These are phyloP conservation scores for Helianthus tuberosus DNA, from an alignment of 129 eudicot genomes.

Conservation along the genomic window DNA sequence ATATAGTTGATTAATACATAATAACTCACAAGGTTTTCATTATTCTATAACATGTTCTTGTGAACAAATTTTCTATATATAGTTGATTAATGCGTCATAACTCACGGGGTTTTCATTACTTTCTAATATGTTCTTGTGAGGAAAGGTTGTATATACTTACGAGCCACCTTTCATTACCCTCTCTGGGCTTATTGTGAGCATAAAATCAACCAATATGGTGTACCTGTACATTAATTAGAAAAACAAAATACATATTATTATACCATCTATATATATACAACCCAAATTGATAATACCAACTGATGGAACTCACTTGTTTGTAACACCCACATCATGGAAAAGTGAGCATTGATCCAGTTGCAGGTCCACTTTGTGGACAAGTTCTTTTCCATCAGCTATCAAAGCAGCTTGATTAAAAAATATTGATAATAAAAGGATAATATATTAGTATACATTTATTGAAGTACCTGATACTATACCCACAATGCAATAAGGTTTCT, in stretches of 20 bases:
- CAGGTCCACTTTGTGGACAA: conserved; percentile 32
- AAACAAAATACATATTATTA: background rate
- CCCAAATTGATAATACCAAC: background rate
- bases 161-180: conserved; percentile 38
- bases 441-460: background rate
- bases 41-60: too few species aligned
- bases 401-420: background rate
- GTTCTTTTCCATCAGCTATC: conserved; percentile 33
- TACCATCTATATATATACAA: background rate
- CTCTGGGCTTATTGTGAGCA: conserved; percentile 16
- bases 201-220: conserved; percentile 30
- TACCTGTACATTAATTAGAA: conserved; percentile 16
- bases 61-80: too few species aligned
- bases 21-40: too few species aligned
- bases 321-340: conserved; percentile 35
- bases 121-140: background rate
- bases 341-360: conserved; percentile 26
- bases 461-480: conserved; percentile 46
- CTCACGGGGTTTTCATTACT: too few species aligned
- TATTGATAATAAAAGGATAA: background rate
- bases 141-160: conserved; percentile 15
- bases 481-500: conserved; percentile 29
- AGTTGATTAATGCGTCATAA: too few species aligned
- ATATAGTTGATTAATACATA: too few species aligned
- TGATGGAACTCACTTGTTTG: conserved; percentile 31